Conservation (phyloP, 495 filamentous ascomycete genomes). For the Pyrenopolyporus hunteri region DNA sequence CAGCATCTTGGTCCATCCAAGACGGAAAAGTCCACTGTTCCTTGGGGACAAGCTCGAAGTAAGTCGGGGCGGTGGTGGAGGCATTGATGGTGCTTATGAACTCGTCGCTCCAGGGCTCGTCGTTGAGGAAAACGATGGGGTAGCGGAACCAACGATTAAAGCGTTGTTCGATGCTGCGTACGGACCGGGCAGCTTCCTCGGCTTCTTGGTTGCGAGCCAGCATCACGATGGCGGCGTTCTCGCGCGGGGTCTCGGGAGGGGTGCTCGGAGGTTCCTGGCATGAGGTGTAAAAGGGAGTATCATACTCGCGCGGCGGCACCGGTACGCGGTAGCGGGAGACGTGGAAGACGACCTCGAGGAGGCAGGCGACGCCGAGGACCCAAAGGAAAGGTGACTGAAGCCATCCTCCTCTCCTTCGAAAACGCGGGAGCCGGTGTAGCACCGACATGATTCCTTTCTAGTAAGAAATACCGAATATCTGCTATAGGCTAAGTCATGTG, state of each 20-base stretch:
- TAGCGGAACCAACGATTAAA: conserved; percentile 99
- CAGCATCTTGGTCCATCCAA: conserved; percentile 81
- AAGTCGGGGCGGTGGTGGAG: conserved; percentile 81
- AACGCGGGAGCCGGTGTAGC: conserved; percentile 31
- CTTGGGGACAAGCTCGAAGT: conserved; percentile 73
- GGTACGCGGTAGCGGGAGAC: conserved; percentile 38
- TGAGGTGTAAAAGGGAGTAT: conserved; percentile 50
- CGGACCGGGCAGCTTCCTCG: conserved; percentile 85
- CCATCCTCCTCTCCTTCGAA: conserved; percentile 37
- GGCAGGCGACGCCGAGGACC: conserved; percentile 32
- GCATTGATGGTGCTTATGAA: conserved; percentile 86
- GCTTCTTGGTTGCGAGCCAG: conserved; percentile 91
- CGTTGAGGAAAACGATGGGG: conserved; percentile 95
- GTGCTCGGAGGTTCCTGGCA: conserved; percentile 49
- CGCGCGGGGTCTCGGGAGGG: conserved; percentile 63
- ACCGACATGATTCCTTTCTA: conserved; percentile 8
- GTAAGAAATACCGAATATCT: not conserved
- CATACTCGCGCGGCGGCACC: conserved; percentile 45
- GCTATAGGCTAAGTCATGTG: conserved; percentile 17
- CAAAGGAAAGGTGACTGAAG: conserved; percentile 38
- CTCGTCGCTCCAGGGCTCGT: conserved; percentile 81
- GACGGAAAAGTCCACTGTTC: conserved; percentile 91
- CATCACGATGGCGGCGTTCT: conserved; percentile 93
- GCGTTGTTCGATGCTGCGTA: conserved; percentile 91
- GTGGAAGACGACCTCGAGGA: conserved; percentile 45